Percentiles rank a stretch among this genome's conserved stretches.
phyloP scores from a whole-genome alignment of 352 stramenopile species.

The Globisporangium okanoganense region DNA sequence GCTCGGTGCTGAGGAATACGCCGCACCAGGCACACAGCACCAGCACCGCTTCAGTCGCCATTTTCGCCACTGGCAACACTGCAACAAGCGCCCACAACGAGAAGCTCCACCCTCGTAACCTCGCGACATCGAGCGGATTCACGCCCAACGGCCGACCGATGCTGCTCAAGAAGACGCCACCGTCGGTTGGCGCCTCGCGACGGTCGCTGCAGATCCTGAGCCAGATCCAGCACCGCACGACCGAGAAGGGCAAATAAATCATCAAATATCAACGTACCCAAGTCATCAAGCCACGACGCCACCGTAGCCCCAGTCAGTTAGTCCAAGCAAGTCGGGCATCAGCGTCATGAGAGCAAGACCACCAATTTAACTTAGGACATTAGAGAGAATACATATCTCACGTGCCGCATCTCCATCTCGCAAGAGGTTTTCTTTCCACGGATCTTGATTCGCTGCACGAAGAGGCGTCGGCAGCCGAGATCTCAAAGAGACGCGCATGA shows the following conservation, averaged over 20 bases:
- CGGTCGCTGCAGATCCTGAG: constrained; percentile 81
- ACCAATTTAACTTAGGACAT: neutral
- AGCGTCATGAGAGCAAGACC: neutral
- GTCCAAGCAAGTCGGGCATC: neutral
- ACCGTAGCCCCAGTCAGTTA: neutral
- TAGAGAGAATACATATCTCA: constrained; percentile 1
- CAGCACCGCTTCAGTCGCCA: constrained; percentile 6
- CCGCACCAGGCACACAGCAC: constrained; percentile 9
- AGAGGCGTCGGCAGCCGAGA: neutral
- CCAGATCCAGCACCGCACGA: constrained; percentile 65
- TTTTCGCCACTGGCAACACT: neutral
- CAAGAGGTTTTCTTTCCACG: constrained; percentile 5
- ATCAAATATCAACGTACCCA: neutral
- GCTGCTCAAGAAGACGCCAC: constrained; percentile 55
- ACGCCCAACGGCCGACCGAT: constrained; percentile 32
- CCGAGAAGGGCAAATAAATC: constrained; percentile 20
- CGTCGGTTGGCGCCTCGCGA: constrained; percentile 57
- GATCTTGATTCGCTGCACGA: constrained; percentile 1
- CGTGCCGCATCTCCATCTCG: neutral
- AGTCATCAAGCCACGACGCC: neutral
- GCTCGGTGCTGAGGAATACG: constrained; percentile 39
- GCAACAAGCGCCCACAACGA: neutral
- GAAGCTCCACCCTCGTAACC: constrained; percentile 14
- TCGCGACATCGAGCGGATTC: constrained; percentile 17
- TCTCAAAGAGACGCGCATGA: no score